Evolutionary conservation across 108 stramenopile genomes (phyloP), one percentile per base, ranked within the genome.

Genomic region (Fragilaria crotonensis): DNA sequence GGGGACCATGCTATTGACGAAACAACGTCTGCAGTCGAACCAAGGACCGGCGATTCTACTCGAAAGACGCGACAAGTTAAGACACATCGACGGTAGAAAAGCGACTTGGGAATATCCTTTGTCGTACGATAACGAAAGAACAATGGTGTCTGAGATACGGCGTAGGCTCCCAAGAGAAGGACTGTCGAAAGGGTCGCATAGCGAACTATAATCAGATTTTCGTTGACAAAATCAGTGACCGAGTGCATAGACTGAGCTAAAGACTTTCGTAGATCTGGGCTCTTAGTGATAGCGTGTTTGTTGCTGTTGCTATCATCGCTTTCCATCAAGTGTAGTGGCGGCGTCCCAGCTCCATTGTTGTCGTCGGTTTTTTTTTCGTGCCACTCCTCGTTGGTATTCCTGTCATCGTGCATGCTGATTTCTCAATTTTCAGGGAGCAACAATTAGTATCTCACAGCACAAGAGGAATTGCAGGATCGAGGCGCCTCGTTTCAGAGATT

Each of bases 101-200:
- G n/a, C n/a, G n/a, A n/a, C n/a, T n/a, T n/a, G n/a, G 90, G 84
- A 33, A 92, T 68, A 31, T 92, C 90, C 27, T 63, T 30, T 4
- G 89, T 73, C 7, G 64, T 73, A 36, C 69, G 76, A 62, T 84
- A 92, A 9, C 90, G 83, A 71, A 84, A 84, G 54, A 92, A 89
- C 4, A 92, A 61, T n/a, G 90, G 90, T 3, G 87, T 86, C 20
- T 84, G 73, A 28, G 77, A 74, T 17, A 92, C 52, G 4, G 87
- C 90, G 48, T 87, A 87, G 0, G 66, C 81, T 7, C 80, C 66
- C 45, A 92, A 52, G 9, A 88, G 57, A 28, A 70, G 46, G 20
- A 92, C 65, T 0, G 78, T 62, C 7, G 86, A 64, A 14, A 81
- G 21, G 7, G 73, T 70, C 0, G 66, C 80, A 48, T 75, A 84